Percentiles rank a stretch among this genome's conserved stretches.
These are phyloP conservation scores for Citrus hindsii DNA, from an alignment of 345 rosid genomes.

Conservation along the genomic window DNA sequence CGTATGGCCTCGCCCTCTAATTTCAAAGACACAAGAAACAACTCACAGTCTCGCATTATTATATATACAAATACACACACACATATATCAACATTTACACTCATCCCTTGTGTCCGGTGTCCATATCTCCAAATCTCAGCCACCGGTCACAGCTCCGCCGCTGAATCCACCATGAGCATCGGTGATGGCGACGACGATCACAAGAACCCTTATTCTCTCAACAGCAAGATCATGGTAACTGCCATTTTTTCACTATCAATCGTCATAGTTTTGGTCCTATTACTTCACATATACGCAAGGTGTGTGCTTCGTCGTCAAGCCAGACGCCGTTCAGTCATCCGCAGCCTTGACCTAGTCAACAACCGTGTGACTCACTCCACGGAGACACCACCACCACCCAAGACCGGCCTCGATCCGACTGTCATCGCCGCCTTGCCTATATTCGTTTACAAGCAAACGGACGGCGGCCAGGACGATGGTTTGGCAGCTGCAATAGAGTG, in stretches of 20 bases:
- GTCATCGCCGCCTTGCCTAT: slow-evolving; percentile 56
- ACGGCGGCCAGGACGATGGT: not conserved
- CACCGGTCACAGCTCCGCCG: not conserved
- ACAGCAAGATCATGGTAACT: slow-evolving; percentile 42
- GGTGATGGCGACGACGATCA: not conserved
- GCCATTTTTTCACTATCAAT: slow-evolving; percentile 40
- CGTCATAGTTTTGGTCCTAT: slow-evolving; percentile 33
- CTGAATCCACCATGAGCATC: slow-evolving; percentile 8
- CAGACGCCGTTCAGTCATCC: slow-evolving; percentile 21
- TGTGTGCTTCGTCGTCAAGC: slow-evolving; percentile 37
- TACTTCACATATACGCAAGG: slow-evolving; percentile 41
- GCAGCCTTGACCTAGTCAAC: not conserved
- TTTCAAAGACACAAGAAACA: not conserved
- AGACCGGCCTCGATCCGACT: slow-evolving; percentile 46
- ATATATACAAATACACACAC: no score
- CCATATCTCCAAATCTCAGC: not conserved
- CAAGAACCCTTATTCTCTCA: slow-evolving; percentile 16
- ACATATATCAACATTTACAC: not conserved
- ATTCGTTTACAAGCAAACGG: slow-evolving; percentile 27
- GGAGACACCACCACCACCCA: slow-evolving; percentile 28
- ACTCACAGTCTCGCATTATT: not conserved
- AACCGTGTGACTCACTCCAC: not conserved
- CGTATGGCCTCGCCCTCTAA: not conserved
- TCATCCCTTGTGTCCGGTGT: not conserved
- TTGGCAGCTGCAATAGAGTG: slow-evolving; percentile 36